Evolutionary conservation across 768 basidiomycete species (phyloP).

Genomic region (Suillus decipiens): DNA sequence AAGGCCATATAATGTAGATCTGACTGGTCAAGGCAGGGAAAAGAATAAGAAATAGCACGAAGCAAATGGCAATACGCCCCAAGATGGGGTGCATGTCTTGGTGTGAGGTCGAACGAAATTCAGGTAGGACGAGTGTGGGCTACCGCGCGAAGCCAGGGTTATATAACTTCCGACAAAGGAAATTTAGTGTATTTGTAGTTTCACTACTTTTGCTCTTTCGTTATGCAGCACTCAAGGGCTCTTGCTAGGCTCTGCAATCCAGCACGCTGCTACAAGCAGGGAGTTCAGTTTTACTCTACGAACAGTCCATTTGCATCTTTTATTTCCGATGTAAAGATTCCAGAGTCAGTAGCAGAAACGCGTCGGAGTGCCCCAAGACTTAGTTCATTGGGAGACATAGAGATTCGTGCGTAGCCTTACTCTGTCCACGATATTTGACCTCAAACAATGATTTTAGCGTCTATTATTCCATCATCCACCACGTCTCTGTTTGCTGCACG

Average conservation of each 20-base stretch:
- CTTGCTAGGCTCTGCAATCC: neutral
- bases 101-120: conserved; percentile 10
- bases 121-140: conserved; percentile 9
- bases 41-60: conserved; percentile 70
- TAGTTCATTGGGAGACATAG: conserved; percentile 23
- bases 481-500: conserved; percentile 12
- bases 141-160: neutral
- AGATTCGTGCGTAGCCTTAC: conserved; percentile 22
- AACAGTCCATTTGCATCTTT: conserved; percentile 5
- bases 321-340: conserved; percentile 8
- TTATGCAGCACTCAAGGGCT: conserved; percentile 14
- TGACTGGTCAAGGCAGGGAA: conserved; percentile 93
- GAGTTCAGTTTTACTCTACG: neutral
- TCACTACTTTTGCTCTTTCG: neutral
- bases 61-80: conserved; percentile 64
- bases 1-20: conserved; percentile 89
- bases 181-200: neutral
- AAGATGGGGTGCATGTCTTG: conserved; percentile 46
- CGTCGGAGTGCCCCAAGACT: conserved; percentile 15
- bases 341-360: neutral
- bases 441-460: neutral
- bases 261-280: conserved; percentile 5
- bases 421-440: neutral
- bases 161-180: conserved; percentile 4
- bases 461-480: neutral